Conservation (phyloP, 768 basidiomycete genomes). For the Lyophyllum semitale region DNA sequence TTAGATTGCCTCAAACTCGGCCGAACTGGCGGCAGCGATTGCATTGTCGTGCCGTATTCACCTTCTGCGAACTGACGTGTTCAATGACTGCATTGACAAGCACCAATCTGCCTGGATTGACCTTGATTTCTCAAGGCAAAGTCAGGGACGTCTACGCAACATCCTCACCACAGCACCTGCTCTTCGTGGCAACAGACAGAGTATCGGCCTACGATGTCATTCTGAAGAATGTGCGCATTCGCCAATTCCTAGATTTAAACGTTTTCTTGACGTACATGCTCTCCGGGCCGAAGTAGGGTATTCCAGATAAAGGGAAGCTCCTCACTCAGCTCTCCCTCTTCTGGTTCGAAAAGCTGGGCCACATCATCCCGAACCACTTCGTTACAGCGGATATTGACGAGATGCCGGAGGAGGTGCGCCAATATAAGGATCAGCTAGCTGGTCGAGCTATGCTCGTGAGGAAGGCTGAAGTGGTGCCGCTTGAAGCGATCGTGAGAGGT, state of each 20-base stretch:
- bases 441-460: slow-evolving; percentile 90
- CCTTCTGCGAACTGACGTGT: neutral
- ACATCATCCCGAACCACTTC: slow-evolving; percentile 89
- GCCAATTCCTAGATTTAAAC: neutral
- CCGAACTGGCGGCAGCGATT: neutral
- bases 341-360: slow-evolving; percentile 86
- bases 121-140: slow-evolving; percentile 86
- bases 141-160: slow-evolving; percentile 92
- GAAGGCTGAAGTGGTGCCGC: slow-evolving; percentile 84
- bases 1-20: neutral
- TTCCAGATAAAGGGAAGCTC: slow-evolving; percentile 90
- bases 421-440: slow-evolving; percentile 75
- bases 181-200: slow-evolving; percentile 94
- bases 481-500: slow-evolving; percentile 95
- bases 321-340: slow-evolving; percentile 90
- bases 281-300: slow-evolving; percentile 62
- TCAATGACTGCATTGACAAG: slow-evolving; percentile 42
- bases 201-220: slow-evolving; percentile 98
- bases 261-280: slow-evolving; percentile 6
- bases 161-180: slow-evolving; percentile 67
- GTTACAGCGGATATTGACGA: slow-evolving; percentile 73
- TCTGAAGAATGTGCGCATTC: slow-evolving; percentile 77
- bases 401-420: slow-evolving; percentile 80
- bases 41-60: neutral
- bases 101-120: slow-evolving; percentile 62